Percentiles rank a stretch among this genome's conserved stretches.
Evolutionary conservation across 2,329 filamentous ascomycete species (phyloP).

Genomic region (Pseudogymnoascus sp.): DNA sequence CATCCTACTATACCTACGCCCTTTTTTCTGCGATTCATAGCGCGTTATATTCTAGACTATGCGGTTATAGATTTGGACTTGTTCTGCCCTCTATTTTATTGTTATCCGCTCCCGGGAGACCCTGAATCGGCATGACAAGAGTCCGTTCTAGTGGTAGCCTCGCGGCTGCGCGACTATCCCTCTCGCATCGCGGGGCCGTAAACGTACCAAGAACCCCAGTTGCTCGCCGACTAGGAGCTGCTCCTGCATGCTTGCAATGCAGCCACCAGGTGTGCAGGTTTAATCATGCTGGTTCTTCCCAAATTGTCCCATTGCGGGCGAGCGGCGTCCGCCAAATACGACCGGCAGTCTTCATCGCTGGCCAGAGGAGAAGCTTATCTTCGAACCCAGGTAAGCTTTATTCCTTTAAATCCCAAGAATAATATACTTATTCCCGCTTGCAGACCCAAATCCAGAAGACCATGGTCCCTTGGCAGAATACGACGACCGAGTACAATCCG

Average conservation of each 20-base stretch:
- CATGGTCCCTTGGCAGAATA: conserved; percentile 80
- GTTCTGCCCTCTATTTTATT: background rate
- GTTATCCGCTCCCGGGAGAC: background rate
- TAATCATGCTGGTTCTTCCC: background rate
- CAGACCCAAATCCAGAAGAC: conserved; percentile 21
- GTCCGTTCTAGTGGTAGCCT: conserved; percentile 5
- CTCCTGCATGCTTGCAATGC: background rate
- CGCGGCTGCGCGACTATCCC: background rate
- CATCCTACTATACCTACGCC: background rate
- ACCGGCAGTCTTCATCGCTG: background rate
- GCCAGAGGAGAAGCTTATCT: conserved; percentile 1
- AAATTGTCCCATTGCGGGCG: background rate
- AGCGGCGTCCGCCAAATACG: background rate
- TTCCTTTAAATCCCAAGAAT: background rate
- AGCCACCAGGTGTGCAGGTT: background rate
- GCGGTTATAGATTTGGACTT: background rate
- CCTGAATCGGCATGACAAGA: conserved; percentile 7
- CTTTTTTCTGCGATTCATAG: background rate
- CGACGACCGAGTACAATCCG: conserved; percentile 66
- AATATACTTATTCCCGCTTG: background rate
- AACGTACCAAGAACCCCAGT: background rate
- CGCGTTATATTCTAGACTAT: background rate
- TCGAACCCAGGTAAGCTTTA: background rate
- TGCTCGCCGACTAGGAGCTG: background rate
- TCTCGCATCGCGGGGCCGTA: background rate